phyloP scores from a whole-genome alignment of 306 rosid genomes.

The Alnus glutinosa region DNA sequence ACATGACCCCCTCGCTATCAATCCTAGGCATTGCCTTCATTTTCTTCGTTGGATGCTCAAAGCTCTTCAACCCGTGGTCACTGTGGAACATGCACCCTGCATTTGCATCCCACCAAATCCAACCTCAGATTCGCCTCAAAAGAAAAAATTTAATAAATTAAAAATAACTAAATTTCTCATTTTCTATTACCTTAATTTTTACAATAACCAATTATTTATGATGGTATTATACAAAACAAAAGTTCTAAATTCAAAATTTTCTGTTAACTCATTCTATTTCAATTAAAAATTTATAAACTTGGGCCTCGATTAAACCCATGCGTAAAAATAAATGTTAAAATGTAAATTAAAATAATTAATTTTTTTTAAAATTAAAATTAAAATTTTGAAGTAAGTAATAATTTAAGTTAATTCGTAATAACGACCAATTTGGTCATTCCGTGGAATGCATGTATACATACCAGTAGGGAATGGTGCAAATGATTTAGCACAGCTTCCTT shows the following conservation, averaged over 20 bases:
- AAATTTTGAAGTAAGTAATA: too few relatives aligned
- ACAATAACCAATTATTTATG: too few relatives aligned
- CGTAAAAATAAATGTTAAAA: too few relatives aligned
- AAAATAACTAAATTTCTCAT: too few relatives aligned
- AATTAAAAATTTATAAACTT: neutral
- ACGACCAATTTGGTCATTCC: too few relatives aligned
- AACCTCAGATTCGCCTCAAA: neutral
- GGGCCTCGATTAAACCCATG: too few relatives aligned
- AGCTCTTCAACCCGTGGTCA: slow-evolving; percentile 72
- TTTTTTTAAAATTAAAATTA: too few relatives aligned
- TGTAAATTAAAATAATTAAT: too few relatives aligned
- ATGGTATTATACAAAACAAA: too few relatives aligned
- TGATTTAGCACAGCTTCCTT: slow-evolving; percentile 88
- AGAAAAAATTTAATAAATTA: neutral
- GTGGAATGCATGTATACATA: slow-evolving; percentile 8
- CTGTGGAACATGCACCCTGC: slow-evolving; percentile 95
- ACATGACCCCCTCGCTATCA: slow-evolving; percentile 90
- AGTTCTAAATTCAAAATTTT: too few relatives aligned
- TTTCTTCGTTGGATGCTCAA: slow-evolving; percentile 84
- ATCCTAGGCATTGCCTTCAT: slow-evolving; percentile 93
- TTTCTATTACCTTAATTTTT: too few relatives aligned
- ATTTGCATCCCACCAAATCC: slow-evolving; percentile 9
- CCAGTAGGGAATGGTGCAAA: slow-evolving; percentile 93
- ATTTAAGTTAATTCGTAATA: too few relatives aligned
- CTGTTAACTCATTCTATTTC: neutral